phyloP scores from a whole-genome alignment of 768 basidiomycete species.

The Agaricus blazei region DNA sequence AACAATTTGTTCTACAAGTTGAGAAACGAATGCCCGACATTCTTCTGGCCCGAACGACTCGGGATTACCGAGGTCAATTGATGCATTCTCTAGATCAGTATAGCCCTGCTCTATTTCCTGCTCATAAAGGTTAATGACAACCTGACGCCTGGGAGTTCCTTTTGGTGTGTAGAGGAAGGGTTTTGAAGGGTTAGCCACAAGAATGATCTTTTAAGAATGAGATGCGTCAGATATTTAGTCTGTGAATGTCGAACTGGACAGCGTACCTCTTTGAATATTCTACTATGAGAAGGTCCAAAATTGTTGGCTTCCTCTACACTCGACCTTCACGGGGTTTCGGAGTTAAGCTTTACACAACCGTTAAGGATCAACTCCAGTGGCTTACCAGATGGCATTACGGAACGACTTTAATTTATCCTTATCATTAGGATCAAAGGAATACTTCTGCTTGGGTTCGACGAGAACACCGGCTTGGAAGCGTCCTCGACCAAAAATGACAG shows the following conservation, averaged over 20 bases:
- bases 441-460: slow-evolving; percentile 19
- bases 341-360: background rate
- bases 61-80: slow-evolving; percentile 13
- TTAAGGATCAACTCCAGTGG: background rate
- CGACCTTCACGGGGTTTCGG: slow-evolving; percentile 22
- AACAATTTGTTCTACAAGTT: slow-evolving; percentile 1
- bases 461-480: slow-evolving; percentile 31
- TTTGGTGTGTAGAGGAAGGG: slow-evolving; percentile 41
- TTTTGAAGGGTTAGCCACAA: slow-evolving; percentile 30
- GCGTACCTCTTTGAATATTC: slow-evolving; percentile 41
- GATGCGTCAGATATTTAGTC: too few species aligned
- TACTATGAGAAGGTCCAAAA: slow-evolving; percentile 37
- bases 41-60: slow-evolving; percentile 14
- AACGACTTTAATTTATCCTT: background rate
- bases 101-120: slow-evolving; percentile 37
- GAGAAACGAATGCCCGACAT: slow-evolving; percentile 24
- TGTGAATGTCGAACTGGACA: background rate
- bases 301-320: slow-evolving; percentile 34
- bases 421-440: slow-evolving; percentile 4
- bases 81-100: slow-evolving; percentile 1
- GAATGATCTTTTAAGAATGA: slow-evolving; percentile 31
- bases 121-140: slow-evolving; percentile 31
- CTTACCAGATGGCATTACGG: slow-evolving; percentile 9
- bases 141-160: slow-evolving; percentile 30
- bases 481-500: slow-evolving; percentile 35